Percentiles rank a stretch among this genome's conserved stretches.
phyloP scores from a whole-genome alignment of 1,284 basidiomycete genomes.

The Puccinia novopanici region DNA sequence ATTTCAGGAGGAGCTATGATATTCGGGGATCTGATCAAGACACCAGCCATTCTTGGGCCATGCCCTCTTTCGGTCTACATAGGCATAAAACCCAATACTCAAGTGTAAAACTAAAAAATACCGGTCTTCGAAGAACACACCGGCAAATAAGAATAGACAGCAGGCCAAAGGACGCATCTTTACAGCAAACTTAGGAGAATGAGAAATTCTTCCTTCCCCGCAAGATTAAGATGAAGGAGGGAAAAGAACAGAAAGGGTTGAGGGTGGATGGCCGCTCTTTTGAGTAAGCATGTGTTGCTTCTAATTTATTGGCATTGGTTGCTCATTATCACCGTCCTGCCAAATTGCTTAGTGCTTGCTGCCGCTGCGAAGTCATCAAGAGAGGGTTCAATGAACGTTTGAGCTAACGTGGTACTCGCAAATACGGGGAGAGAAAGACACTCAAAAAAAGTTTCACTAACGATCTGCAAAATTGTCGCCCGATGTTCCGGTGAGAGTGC shows the following conservation, averaged over 20 bases:
- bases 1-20: too few species aligned
- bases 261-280: background rate
- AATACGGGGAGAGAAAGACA: background rate
- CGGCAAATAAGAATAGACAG: background rate
- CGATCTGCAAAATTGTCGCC: constrained; percentile 76
- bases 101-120: background rate
- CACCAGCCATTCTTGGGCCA: background rate
- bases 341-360: constrained; percentile 44
- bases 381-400: background rate
- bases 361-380: constrained; percentile 16
- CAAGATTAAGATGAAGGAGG: background rate
- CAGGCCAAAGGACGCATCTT: background rate
- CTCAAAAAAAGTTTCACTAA: constrained; percentile 9
- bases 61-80: background rate
- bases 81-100: background rate
- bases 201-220: background rate
- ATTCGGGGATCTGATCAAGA: background rate
- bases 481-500: constrained; percentile 78
- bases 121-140: background rate
- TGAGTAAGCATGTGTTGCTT: background rate
- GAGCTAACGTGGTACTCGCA: background rate
- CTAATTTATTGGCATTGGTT: background rate
- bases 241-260: background rate
- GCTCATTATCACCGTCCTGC: constrained; percentile 21
- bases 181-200: background rate